Conservation (phyloP, 2,329 filamentous ascomycete genomes). For the Trichoderma pleuroti region DNA sequence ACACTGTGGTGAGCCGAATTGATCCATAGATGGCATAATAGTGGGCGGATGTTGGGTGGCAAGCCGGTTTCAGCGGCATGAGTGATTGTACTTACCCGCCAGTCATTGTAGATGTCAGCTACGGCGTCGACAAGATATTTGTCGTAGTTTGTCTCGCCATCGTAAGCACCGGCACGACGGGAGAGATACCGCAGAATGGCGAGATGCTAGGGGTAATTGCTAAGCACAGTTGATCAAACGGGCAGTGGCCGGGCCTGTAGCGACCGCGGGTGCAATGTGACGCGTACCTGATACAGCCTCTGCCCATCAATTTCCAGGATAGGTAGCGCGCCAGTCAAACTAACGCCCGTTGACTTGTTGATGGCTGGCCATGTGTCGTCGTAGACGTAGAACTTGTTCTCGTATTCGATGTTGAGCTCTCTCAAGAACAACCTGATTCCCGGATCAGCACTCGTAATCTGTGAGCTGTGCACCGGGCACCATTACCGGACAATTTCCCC, state of each 20-base stretch:
- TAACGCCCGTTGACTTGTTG: constrained; percentile 28
- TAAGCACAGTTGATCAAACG: constrained; percentile 21
- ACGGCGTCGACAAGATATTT: constrained; percentile 38
- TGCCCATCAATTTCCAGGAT: constrained; percentile 35
- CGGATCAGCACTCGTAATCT: background rate
- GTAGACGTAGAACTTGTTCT: constrained; percentile 29
- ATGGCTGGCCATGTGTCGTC: constrained; percentile 24
- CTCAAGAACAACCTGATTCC: constrained; percentile 8
- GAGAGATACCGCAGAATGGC: constrained; percentile 36
- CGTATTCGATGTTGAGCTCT: constrained; percentile 23
- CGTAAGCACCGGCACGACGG: constrained; percentile 34
- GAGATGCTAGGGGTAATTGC: constrained; percentile 2
- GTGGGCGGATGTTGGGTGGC: background rate
- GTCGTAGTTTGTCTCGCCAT: constrained; percentile 35
- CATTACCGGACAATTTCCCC: constrained; percentile 11
- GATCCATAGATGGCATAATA: background rate
- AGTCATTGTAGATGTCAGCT: constrained; percentile 39
- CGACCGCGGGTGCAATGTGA: constrained; percentile 20
- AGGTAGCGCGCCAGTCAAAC: constrained; percentile 34
- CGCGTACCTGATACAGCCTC: constrained; percentile 24
- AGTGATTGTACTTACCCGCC: constrained; percentile 32
- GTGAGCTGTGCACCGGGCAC: no score
- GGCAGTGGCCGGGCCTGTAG: constrained; percentile 21
- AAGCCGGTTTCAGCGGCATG: background rate
- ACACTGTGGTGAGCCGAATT: background rate